Percentiles rank a stretch among this genome's conserved stretches.
Conservation (phyloP, 768 basidiomycete species). For the Dacryopinax spathularia region DNA sequence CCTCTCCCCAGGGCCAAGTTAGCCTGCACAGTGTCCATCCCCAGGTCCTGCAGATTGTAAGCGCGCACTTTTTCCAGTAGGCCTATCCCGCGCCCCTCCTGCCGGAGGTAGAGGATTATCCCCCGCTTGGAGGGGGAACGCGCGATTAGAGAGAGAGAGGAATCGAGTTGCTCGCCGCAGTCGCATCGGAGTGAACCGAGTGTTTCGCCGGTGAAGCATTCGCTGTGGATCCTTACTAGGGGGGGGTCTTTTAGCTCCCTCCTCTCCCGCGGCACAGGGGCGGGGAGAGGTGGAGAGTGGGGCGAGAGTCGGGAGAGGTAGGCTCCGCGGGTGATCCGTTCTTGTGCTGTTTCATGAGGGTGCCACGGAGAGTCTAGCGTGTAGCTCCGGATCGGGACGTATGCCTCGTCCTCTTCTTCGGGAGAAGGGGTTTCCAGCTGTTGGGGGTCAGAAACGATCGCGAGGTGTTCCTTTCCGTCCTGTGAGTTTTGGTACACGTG, state of each 20-base stretch:
- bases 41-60: constrained; percentile 94
- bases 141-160: constrained; percentile 83
- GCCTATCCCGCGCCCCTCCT: constrained; percentile 96
- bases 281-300: constrained; percentile 22
- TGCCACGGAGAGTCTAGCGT: constrained; percentile 76
- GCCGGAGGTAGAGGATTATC: constrained; percentile 85
- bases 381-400: constrained; percentile 49
- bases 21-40: constrained; percentile 96
- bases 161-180: constrained; percentile 96
- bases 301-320: constrained; percentile 72
- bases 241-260: constrained; percentile 38
- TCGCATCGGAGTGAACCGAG: constrained; percentile 97
- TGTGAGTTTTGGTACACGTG: constrained; percentile 89
- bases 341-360: constrained; percentile 77
- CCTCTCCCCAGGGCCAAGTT: constrained; percentile 89
- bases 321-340: constrained; percentile 84
- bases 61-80: constrained; percentile 89
- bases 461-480: constrained; percentile 90
- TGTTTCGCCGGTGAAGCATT: constrained; percentile 97
- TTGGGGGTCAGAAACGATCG: constrained; percentile 82
- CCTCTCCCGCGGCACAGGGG: constrained; percentile 19
- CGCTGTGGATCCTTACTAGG: constrained; percentile 89
- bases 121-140: constrained; percentile 68
- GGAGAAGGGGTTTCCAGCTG: constrained; percentile 39
- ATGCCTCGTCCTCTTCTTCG: constrained; percentile 5